Conservation (phyloP, 345 rosid genomes). For the Rhodamnia rubescens region DNA sequence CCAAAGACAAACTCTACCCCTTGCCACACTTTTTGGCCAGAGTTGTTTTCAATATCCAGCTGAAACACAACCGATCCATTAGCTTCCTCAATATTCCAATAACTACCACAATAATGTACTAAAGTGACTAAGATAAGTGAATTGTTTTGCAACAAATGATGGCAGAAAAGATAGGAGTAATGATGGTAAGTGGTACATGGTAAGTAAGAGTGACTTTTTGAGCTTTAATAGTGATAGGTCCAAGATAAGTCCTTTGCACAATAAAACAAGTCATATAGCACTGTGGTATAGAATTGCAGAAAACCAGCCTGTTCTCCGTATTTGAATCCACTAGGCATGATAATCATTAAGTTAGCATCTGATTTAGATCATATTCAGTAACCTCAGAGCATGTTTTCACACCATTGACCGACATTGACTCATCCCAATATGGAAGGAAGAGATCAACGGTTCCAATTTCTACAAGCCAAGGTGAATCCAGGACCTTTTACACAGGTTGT, state of each 20-base stretch:
- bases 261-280: background rate
- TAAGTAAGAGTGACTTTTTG: background rate
- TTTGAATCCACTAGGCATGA: background rate
- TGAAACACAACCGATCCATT: constrained; percentile 10
- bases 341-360: background rate
- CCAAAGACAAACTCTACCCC: constrained; percentile 81
- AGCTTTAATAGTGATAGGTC: background rate
- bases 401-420: background rate
- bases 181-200: background rate
- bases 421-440: background rate
- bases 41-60: constrained; percentile 90
- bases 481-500: background rate
- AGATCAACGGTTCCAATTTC: background rate
- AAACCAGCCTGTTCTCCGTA: background rate
- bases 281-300: background rate
- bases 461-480: background rate
- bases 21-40: constrained; percentile 86
- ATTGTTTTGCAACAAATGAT: background rate
- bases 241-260: background rate
- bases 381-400: background rate
- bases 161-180: background rate
- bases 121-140: background rate
- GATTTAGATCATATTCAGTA: background rate
- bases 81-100: background rate
- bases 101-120: background rate